Evolutionary conservation across 73 alveolate species (phyloP), one percentile per base, ranked within the genome.

Genomic region (Paramecium biaurelia): DNA sequence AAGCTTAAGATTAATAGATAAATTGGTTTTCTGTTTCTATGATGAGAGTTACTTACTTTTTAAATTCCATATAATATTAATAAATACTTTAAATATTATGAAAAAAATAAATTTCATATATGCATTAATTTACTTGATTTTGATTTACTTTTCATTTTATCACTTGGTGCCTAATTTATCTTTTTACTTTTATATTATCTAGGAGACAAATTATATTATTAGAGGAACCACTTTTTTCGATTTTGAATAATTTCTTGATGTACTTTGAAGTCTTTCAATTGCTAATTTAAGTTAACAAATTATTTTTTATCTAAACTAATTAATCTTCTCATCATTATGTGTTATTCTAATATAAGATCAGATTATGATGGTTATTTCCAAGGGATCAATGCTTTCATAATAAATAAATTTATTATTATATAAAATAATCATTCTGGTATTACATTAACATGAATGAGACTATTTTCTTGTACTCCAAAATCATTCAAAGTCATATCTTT

Each of bases 401-500:
- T 7, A 30, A 72, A 35, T 72, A 72, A 72, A 72, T 28, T 72
- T 38, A 34, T 72, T 72, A 35, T 72, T 21, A 72, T 28, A 72
- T 72, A 72, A 72, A 14, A 72, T 32, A 14, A 72, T 72, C 86
- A 72, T 72, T 72, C 86, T 9, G 56, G 56, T 8, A 79, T 42
- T 18, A 30, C 45, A 79, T 79, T 41, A 20, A 79, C 90, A 42
- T 43, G 32, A 24, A 79, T 79, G 7, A 79, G 30, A 45, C 90
- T 79, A 9, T 41, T 41, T 5, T 79, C 90, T 79, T 43, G 56
- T 2, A 42, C 90, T 4, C 72, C 70, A 79, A 43, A 79, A 45
- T 79, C 90, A 43, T 41, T 47, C 76, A 79, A 45, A 43, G 72
- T 79, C 76, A 79, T 43, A 35, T 79, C 90, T 24, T 79, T 79